A percentile compares a stretch with the other conserved stretches of the same genome.
Evolutionary conservation across 768 basidiomycete species (phyloP).

Genomic region (Rickenella mellea): DNA sequence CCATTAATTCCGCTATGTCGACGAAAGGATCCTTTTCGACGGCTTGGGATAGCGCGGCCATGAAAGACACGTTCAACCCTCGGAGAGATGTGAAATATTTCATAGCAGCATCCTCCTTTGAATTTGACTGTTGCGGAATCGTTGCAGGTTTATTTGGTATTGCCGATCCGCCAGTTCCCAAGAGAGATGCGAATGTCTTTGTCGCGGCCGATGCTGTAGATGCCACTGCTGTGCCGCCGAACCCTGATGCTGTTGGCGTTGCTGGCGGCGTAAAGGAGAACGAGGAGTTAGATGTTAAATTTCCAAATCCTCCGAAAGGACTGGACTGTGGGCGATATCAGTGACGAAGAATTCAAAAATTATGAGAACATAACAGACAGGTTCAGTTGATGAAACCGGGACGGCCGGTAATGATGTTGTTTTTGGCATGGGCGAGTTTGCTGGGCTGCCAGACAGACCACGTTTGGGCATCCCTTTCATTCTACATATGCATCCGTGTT

Average conservation of each 20-base stretch:
- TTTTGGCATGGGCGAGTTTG: conserved; percentile 18
- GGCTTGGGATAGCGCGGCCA: conserved; percentile 46
- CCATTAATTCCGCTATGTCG: conserved; percentile 47
- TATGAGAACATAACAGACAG: conserved; percentile 12
- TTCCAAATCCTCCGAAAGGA: conserved; percentile 42
- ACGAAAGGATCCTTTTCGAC: conserved; percentile 61
- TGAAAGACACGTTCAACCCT: conserved; percentile 60
- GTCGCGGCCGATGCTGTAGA: conserved; percentile 34
- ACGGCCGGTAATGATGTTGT: conserved; percentile 10
- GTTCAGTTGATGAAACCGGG: conserved; percentile 13
- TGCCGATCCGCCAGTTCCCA: conserved; percentile 15
- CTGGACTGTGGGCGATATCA: conserved; percentile 12
- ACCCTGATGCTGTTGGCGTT: conserved; percentile 13
- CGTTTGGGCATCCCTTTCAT: conserved; percentile 60
- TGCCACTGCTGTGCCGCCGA: conserved; percentile 17
- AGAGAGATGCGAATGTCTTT: conserved; percentile 42
- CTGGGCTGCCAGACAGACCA: conserved; percentile 16
- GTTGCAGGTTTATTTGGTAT: conserved; percentile 8
- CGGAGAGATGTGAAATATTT: conserved; percentile 65
- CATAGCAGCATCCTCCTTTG: conserved; percentile 24
- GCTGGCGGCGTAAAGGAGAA: conserved; percentile 32
- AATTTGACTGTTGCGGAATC: conserved; percentile 11
- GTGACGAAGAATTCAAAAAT: conserved; percentile 10
- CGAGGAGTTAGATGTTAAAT: conserved; percentile 18
- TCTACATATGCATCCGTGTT: conserved; percentile 25